A percentile compares a stretch with the other conserved stretches of the same genome.
These are phyloP conservation scores for Saturnispora bothae DNA, from an alignment of 805 yeast species.

Conservation along the genomic window DNA sequence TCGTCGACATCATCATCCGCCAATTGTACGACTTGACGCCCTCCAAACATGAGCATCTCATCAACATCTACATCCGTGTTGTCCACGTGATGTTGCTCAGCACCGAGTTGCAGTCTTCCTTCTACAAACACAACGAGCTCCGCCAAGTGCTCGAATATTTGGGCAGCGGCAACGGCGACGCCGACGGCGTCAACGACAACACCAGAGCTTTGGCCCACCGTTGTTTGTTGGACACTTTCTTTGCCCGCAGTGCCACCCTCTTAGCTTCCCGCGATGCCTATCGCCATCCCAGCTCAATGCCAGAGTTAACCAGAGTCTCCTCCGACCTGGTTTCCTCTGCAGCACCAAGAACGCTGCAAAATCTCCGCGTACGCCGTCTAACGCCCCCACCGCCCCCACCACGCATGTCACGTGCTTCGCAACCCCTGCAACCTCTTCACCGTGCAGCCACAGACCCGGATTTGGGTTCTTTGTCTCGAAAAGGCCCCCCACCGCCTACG, in stretches of 20 bases:
- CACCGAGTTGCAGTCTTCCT: slow-evolving; percentile 46
- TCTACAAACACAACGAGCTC: slow-evolving; percentile 50
- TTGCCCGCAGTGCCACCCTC: background rate
- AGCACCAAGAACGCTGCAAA: too few relatives aligned
- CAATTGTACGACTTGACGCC: slow-evolving; percentile 61
- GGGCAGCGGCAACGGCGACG: slow-evolving; percentile 26
- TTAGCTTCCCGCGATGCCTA: background rate
- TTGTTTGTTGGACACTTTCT: slow-evolving; percentile 20
- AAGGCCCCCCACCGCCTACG: slow-evolving; percentile 6
- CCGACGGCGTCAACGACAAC: slow-evolving; percentile 27
- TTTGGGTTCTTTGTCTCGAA: background rate
- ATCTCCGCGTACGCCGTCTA: too few relatives aligned
- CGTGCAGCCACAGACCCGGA: background rate
- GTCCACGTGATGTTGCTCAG: slow-evolving; percentile 59
- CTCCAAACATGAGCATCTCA: slow-evolving; percentile 42
- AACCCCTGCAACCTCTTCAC: background rate
- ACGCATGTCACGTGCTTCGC: background rate
- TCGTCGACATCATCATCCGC: slow-evolving; percentile 72
- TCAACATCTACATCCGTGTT: slow-evolving; percentile 66
- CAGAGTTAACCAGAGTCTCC: background rate
- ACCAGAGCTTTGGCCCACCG: slow-evolving; percentile 34
- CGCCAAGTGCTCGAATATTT: slow-evolving; percentile 41
- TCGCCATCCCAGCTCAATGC: background rate
- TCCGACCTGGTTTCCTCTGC: too few relatives aligned
- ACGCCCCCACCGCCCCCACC: slow-evolving; percentile 4